These are phyloP conservation scores for Tylopilus sp. DNA, from an alignment of 1,284 basidiomycete species.

Conservation along the genomic window DNA sequence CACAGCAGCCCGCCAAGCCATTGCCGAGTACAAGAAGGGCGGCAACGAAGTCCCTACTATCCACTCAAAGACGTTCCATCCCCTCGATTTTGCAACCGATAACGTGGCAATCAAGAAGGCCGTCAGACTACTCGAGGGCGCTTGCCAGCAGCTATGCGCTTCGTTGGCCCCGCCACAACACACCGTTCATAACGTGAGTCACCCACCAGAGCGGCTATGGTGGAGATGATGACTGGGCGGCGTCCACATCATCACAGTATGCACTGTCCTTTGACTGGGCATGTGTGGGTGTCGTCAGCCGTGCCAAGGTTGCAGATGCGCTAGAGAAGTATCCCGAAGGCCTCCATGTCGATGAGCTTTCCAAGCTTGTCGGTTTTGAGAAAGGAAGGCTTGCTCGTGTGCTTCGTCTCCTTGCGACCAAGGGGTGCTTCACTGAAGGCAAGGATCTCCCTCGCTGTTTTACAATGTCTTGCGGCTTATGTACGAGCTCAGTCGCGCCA, in stretches of 20 bases:
- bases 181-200: conserved; percentile 28
- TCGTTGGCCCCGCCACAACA: conserved; percentile 31
- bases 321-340: conserved; percentile 25
- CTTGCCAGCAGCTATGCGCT: conserved; percentile 28
- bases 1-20: conserved; percentile 25
- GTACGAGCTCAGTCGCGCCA: conserved; percentile 14
- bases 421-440: conserved; percentile 36
- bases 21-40: conserved; percentile 29
- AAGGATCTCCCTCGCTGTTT: neutral
- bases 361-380: conserved; percentile 25
- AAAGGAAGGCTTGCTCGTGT: conserved; percentile 29
- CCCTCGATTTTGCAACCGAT: conserved; percentile 23
- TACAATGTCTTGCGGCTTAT: neutral
- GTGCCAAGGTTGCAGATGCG: conserved; percentile 25
- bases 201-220: too few species aligned
- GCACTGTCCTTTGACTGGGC: conserved; percentile 25
- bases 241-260: conserved; percentile 7
- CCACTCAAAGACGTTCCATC: conserved; percentile 21
- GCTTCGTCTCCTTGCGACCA: conserved; percentile 32
- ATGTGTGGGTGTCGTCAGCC: conserved; percentile 23
- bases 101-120: conserved; percentile 27
- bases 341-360: conserved; percentile 25
- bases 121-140: conserved; percentile 28
- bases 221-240: neutral
- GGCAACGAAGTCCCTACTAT: conserved; percentile 23